Evolutionary conservation across 352 stramenopile genomes (phyloP), one percentile per base, ranked within the genome.

Genomic region (Phytophthora capsici): DNA sequence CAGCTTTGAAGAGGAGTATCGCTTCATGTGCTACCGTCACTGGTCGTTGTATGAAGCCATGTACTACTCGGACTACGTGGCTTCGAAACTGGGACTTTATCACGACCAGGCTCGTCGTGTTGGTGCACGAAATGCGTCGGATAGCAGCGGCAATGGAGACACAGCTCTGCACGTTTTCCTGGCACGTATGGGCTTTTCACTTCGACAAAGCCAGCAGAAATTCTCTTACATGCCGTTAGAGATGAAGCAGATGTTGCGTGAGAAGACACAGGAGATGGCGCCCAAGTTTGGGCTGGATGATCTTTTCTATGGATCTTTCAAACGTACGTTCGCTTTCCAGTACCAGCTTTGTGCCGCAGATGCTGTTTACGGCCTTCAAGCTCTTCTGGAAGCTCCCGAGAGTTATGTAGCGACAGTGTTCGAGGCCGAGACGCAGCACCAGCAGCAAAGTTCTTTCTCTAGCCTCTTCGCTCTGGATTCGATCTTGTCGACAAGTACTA

Each of bases 1-100:
- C 57, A 73, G 71, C 8, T 96, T 94, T 64, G 90, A 97, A 57
- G 85, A 96, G 59, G 95, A 98, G 69, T 98, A 97, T 66, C 86
- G 93, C 23, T 99, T 99, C 84, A 98, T 99, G 87, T 93, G 98
- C 46, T 90, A 99, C 47, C 89, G 97, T 10, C 94, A 98, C 70
- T 98, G 95, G 76, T 97, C 88, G 17, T 73, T 99, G 8, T 98
- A 97, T 65, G 91, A 99, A 32, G 80, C 89, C 44, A 98, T 99
- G 91, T 94, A 98, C 49, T 96, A 98, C 78, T 98, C 91, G 28
- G 89, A 98, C 69, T 99, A 98, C 66, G 86, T 99, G 25, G 89
- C 92, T 1, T 89, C 89, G 17, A 97, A 96, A 49, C 77, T 98
- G 3, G 85, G 78, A 47, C 88, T 85, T 58, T 92, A 90, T 48